Evolutionary conservation across 495 filamentous ascomycete genomes (phyloP).

Genomic region (Talaromyces nanjingensis): DNA sequence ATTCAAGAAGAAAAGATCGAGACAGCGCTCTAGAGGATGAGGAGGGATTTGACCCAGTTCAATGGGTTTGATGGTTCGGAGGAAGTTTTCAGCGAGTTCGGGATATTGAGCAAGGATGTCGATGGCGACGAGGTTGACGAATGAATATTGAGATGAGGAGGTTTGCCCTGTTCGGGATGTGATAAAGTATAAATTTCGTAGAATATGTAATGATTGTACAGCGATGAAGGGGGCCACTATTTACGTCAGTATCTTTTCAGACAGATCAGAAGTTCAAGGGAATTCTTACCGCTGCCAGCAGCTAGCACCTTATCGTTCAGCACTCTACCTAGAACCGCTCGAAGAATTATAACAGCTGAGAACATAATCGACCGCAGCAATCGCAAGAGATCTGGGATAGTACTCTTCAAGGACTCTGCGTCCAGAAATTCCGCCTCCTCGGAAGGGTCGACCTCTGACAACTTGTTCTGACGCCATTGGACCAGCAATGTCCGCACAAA

Average conservation of each 20-base stretch:
- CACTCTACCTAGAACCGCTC: constrained; percentile 63
- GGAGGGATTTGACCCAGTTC: constrained; percentile 58
- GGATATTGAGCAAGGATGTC: constrained; percentile 78
- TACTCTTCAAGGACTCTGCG: constrained; percentile 58
- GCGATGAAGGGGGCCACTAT: constrained; percentile 62
- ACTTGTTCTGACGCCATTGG: constrained; percentile 80
- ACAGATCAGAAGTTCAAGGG: constrained; percentile 7
- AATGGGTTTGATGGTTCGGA: constrained; percentile 54
- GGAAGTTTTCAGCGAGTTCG: constrained; percentile 58
- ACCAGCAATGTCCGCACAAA: constrained; percentile 66
- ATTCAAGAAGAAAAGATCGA: constrained; percentile 91
- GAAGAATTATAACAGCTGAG: constrained; percentile 66
- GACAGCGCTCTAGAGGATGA: constrained; percentile 68
- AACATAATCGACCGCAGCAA: constrained; percentile 76
- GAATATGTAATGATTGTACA: constrained; percentile 66
- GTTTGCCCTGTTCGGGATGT: constrained; percentile 68
- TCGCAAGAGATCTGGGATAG: constrained; percentile 75
- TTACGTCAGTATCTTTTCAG: constrained; percentile 9
- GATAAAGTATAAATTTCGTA: constrained; percentile 83
- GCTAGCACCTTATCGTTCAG: constrained; percentile 49
- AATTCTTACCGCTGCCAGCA: constrained; percentile 44
- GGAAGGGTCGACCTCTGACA: constrained; percentile 73
- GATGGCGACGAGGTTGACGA: constrained; percentile 81
- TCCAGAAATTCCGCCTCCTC: constrained; percentile 67
- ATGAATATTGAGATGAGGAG: constrained; percentile 72